These are phyloP conservation scores for Ceratobasidium sp. DNA, from an alignment of 1,284 basidiomycete species.

Conservation along the genomic window DNA sequence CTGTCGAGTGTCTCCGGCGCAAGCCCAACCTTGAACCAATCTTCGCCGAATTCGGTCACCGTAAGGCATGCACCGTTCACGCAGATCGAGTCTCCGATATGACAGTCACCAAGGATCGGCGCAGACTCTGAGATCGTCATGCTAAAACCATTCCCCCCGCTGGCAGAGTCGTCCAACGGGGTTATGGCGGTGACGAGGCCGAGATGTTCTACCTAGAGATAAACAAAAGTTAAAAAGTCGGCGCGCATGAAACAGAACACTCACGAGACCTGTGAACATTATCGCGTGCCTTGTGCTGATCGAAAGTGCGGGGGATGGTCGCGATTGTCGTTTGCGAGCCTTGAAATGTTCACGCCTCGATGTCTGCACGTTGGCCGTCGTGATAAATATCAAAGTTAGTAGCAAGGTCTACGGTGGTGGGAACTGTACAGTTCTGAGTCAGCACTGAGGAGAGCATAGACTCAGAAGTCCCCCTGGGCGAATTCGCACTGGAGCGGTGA, in stretches of 20 bases:
- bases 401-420: background rate
- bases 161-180: conserved; percentile 64
- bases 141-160: conserved; percentile 78
- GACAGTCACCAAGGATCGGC: conserved; percentile 89
- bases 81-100: conserved; percentile 95
- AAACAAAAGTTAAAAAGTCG: conserved; percentile 15
- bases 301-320: conserved; percentile 21
- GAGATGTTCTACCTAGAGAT: conserved; percentile 72
- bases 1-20: conserved; percentile 94
- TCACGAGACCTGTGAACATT: conserved; percentile 51
- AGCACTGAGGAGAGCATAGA: conserved; percentile 8
- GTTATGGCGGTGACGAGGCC: conserved; percentile 76
- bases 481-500: conserved; percentile 33
- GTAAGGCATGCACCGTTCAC: conserved; percentile 90
- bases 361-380: conserved; percentile 30
- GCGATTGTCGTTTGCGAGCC: conserved; percentile 5
- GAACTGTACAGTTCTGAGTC: conserved; percentile 24
- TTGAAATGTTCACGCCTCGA: background rate
- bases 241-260: conserved; percentile 11
- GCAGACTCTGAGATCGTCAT: conserved; percentile 83
- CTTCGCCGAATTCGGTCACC: conserved; percentile 82
- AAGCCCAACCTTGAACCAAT: conserved; percentile 92
- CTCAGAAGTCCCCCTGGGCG: conserved; percentile 5
- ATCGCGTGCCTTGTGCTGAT: conserved; percentile 14
- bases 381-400: conserved; percentile 6